phyloP scores from a whole-genome alignment of 345 rosid species.

The Iberis pinnata region DNA sequence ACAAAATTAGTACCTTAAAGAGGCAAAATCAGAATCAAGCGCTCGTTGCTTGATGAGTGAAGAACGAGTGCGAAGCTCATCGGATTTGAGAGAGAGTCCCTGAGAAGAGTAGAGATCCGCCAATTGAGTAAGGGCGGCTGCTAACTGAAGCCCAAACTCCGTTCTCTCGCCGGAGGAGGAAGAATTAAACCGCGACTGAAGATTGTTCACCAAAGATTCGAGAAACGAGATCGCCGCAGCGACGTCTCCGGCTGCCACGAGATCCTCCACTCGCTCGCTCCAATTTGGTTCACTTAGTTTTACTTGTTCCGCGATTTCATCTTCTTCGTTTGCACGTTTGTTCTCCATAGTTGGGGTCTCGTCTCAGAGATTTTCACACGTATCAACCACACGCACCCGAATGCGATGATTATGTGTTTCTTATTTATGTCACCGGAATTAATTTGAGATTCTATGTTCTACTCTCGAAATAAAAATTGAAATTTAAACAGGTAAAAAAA shows the following conservation, averaged over 20 bases:
- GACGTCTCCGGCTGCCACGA: slow-evolving; percentile 50
- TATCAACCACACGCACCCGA: slow-evolving; percentile 16
- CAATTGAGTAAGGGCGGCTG: slow-evolving; percentile 53
- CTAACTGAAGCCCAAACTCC: slow-evolving; percentile 41
- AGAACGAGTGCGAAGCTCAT: slow-evolving; percentile 54
- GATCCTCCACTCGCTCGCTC: slow-evolving; percentile 90
- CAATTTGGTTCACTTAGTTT: slow-evolving; percentile 29
- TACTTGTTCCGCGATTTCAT: slow-evolving; percentile 13
- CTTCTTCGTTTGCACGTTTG: slow-evolving; percentile 16
- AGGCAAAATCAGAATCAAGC: slow-evolving; percentile 13
- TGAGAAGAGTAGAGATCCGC: slow-evolving; percentile 62
- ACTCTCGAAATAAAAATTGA: no score
- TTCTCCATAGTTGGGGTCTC: slow-evolving; percentile 25
- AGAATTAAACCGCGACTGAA: slow-evolving; percentile 23
- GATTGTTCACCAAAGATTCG: slow-evolving; percentile 44
- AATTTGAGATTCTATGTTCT: no score
- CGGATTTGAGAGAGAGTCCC: slow-evolving; percentile 75
- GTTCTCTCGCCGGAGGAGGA: slow-evolving; percentile 24
- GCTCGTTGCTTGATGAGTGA: slow-evolving; percentile 42
- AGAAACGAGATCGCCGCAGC: slow-evolving; percentile 61
- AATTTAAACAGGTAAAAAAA: no score
- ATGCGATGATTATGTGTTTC: slow-evolving; percentile 8
- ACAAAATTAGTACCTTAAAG: slow-evolving; percentile 35
- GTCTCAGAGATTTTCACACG: slow-evolving; percentile 21
- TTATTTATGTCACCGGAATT: slow-evolving; percentile 1